phyloP scores from a whole-genome alignment of 176 grass and related monocot species.

The Oryza nivara region DNA sequence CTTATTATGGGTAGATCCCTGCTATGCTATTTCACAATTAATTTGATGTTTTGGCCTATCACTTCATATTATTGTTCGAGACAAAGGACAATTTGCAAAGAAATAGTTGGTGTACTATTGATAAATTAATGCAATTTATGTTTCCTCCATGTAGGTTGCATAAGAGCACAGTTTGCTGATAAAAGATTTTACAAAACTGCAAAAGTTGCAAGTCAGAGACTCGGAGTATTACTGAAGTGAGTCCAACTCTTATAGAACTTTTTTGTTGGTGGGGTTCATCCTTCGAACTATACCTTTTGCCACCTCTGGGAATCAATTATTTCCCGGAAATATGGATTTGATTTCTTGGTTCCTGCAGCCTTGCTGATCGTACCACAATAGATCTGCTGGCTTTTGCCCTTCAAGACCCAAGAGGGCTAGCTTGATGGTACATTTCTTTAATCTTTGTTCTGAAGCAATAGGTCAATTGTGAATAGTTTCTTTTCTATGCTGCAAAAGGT shows the following conservation, averaged over 20 bases:
- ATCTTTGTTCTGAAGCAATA: slow-evolving; percentile 25
- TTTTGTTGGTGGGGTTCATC: slow-evolving; percentile 1
- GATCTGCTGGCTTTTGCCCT: not conserved
- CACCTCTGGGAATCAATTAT: slow-evolving; percentile 3
- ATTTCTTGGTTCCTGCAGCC: slow-evolving; percentile 34
- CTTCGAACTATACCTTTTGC: not conserved
- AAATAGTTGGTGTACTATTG: slow-evolving; percentile 4
- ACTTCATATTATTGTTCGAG: not conserved
- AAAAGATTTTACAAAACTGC: not conserved
- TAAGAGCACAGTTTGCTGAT: not conserved
- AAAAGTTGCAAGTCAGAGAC: not conserved
- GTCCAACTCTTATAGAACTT: not conserved
- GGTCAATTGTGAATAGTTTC: slow-evolving; percentile 31
- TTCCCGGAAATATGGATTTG: slow-evolving; percentile 49
- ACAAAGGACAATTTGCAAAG: not conserved
- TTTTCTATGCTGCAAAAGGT: slow-evolving; percentile 38
- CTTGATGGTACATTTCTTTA: slow-evolving; percentile 33
- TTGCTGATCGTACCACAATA: slow-evolving; percentile 33
- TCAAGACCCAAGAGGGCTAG: slow-evolving; percentile 37
- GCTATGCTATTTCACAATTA: not conserved
- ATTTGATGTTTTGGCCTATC: not conserved
- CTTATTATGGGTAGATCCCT: not conserved
- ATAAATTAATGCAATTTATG: slow-evolving; percentile 21
- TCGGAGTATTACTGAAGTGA: not conserved
- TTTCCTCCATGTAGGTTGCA: slow-evolving; percentile 36